Evolutionary conservation across 495 filamentous ascomycete species (phyloP), one percentile per base, ranked within the genome.

Genomic region (Neurospora cerealis): DNA sequence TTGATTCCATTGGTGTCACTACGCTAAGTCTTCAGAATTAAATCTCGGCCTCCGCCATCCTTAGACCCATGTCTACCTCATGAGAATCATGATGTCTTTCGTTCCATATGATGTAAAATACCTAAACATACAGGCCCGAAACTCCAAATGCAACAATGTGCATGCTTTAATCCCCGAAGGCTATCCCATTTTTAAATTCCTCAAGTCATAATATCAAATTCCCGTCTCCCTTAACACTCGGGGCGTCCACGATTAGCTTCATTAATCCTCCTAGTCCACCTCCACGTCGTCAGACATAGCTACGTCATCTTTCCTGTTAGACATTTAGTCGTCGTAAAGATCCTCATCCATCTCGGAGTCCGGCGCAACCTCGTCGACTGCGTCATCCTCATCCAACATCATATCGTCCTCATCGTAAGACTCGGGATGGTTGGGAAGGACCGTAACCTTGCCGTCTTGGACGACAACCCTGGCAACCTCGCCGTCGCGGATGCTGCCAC

Each of bases 401-500:
- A 92, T 90, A 46, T 92, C 90, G 74, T 94, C 92, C 19, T 86
- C 84, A 19, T 80, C 83, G 4, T 89, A 88, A 69, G 86, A 88
- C 6, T 89, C 89, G 2, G 77, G 77, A 79, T 99, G 96, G 81
- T 98, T 98, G 39, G 95, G 86, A 8, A 96, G 73, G 4, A 99
- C 93, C 6, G 87, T 83, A 40, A 98, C 89, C 80, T 92, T 92
- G 41, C 91, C 91, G 24, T 80, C 79, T 70, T 89, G 89, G 79
- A 98, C 84, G 41, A 93, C 89, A 42, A 98, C 93, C 32, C 87
- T 84, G 4, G 95, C 96, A 3, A 81, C 79, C 83, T 99, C 96
- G 32, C 94, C 94, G 78, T 99, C 95, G 76, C 86, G 87, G 79
- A 99, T 91, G 48, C 86, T 88, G 70, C 94, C 94, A 40, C 94